Base-by-base conservation (phyloP, 176 grass and related monocot species). In the Oryza glaberrima region DNA sequence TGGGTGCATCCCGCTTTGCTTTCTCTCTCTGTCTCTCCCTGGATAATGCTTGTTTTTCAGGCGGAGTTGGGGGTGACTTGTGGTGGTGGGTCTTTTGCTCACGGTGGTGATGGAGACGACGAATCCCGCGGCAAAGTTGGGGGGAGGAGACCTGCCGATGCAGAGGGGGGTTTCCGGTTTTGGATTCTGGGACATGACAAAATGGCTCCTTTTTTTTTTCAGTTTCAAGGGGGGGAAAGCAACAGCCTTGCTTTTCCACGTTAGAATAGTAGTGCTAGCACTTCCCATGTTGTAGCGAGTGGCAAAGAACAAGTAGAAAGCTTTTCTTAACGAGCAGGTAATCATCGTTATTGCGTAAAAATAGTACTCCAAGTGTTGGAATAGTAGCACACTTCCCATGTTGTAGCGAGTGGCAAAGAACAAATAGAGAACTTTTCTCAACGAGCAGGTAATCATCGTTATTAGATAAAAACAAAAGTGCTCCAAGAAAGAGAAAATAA, bases 1-100 rank as follows among this genome's bases (percentile, higher is more conserved):
- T 48, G 61, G 72, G 28, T 70, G 2, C 68, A 70, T n/a, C 35
- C 35, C 35, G 15, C 35, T 41, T 43, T 35, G 68, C 52, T 25
- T 15, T 32, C 6, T 44, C 6, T 44, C 52, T 51, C 51, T 36
- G 13, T 25, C 14, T 32, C 3, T 44, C 52, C 69, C 51, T 36
- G 20, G 80, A 72, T 82, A 64, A 45, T 61, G 9, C 5, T 61
- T 61, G 56, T 61, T 61, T 61, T 61, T 61, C 52, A 22, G 56
- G 56, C 17, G n/a, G 56, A 22, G 20, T 22, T 61, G 56, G 46
- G 46, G 30, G 56, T 61, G 56, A 61, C 7, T 61, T 56, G 52
- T 19, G 52, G 52, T 56, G 40, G 40, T 41, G 40, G 40, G 40
- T 7, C 40, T 41, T 41, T 41, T 41, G 40, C 40, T 41, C 40